A percentile compares a stretch with the other conserved stretches of the same genome.
Conservation (phyloP, 306 rosid genomes). For the Styphnolobium japonicum region DNA sequence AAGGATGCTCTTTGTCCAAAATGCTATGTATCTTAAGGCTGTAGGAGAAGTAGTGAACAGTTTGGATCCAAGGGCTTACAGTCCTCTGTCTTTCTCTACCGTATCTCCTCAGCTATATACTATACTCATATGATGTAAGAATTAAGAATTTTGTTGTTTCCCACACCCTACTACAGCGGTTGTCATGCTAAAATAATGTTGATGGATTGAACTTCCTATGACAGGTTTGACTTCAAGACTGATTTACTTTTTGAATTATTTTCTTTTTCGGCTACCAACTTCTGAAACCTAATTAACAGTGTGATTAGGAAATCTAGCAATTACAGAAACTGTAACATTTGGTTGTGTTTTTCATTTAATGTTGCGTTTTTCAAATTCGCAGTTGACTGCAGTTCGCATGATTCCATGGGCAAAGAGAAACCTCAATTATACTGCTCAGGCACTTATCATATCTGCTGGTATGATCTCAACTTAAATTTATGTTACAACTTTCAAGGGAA, state of each 20-base stretch:
- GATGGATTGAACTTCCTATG: conserved; percentile 2
- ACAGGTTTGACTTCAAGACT: too few relatives aligned
- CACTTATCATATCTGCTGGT: conserved; percentile 92
- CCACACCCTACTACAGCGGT: background rate
- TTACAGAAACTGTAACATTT: background rate
- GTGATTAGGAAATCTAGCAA: too few relatives aligned
- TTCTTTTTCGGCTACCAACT: too few relatives aligned
- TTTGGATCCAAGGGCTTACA: background rate
- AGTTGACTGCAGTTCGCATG: conserved; percentile 77
- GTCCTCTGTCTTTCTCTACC: too few relatives aligned
- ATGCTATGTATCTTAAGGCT: background rate
- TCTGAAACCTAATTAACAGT: too few relatives aligned
- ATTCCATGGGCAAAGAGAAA: conserved; percentile 98
- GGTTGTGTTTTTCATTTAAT: background rate
- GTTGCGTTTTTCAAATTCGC: conserved; percentile 10
- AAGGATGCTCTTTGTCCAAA: background rate
- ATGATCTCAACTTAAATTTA: conserved; percentile 17
- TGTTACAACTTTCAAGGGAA: background rate
- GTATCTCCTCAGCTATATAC: too few relatives aligned
- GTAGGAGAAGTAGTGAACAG: background rate
- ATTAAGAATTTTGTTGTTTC: background rate
- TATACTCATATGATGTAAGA: background rate
- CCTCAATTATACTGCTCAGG: conserved; percentile 90
- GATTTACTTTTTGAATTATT: too few relatives aligned
- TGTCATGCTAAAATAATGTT: conserved; percentile 7